These are phyloP conservation scores for Drechslerella coelobrocha DNA, from an alignment of 2,329 filamentous ascomycete genomes.

Conservation along the genomic window DNA sequence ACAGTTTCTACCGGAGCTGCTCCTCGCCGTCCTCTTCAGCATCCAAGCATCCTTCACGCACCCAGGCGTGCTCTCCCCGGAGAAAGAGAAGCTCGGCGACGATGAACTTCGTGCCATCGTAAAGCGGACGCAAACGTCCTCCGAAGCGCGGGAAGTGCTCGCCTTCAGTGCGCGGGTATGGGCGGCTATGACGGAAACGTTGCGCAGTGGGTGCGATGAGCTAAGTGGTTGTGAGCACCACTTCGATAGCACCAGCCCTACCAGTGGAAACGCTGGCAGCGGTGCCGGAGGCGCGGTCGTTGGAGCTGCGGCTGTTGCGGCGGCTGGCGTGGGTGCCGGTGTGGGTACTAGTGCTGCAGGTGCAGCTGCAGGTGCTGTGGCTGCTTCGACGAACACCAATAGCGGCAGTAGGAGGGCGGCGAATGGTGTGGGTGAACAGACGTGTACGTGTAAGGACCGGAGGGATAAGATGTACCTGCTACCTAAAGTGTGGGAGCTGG, in stretches of 20 bases:
- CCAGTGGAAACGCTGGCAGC: not conserved
- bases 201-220: conserved; percentile 54
- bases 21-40: conserved; percentile 54
- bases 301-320: not conserved
- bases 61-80: conserved; percentile 53
- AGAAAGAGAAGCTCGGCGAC: conserved; percentile 54
- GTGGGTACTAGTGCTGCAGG: not conserved
- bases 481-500: conserved; percentile 54
- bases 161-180: conserved; percentile 54
- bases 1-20: conserved; percentile 53
- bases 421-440: conserved; percentile 46
- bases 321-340: not conserved
- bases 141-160: conserved; percentile 54
- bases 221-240: conserved; percentile 48
- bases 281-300: not conserved
- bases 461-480: conserved; percentile 55
- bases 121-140: conserved; percentile 53
- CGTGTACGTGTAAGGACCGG: conserved; percentile 45
- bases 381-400: not conserved
- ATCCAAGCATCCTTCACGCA: conserved; percentile 55
- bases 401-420: conserved; percentile 13
- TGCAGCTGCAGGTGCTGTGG: not conserved
- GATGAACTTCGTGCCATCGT: conserved; percentile 55
- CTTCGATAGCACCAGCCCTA: conserved; percentile 17
- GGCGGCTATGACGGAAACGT: conserved; percentile 54